These are phyloP conservation scores for Sarocladium strictum DNA, from an alignment of 2,329 filamentous ascomycete genomes.

Conservation along the genomic window DNA sequence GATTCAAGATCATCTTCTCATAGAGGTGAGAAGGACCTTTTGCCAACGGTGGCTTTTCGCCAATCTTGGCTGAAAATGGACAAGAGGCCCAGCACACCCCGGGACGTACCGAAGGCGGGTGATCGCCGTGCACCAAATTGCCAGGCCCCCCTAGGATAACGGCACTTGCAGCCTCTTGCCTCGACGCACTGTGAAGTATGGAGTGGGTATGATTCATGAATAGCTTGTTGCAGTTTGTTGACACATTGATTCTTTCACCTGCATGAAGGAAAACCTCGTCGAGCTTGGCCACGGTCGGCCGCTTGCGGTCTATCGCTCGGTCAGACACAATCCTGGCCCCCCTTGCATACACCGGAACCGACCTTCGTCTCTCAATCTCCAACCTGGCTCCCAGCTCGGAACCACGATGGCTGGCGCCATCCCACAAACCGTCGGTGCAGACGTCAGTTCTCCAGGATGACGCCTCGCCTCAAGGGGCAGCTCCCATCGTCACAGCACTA, in stretches of 20 bases:
- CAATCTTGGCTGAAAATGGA: neutral
- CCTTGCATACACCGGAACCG: constrained; percentile 1
- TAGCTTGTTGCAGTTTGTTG: neutral
- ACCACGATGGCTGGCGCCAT: too few relatives aligned
- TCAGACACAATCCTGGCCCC: neutral
- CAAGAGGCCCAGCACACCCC: neutral
- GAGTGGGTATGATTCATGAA: neutral
- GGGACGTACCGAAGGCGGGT: constrained; percentile 1
- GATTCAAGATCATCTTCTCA: too few relatives aligned
- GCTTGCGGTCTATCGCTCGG: neutral
- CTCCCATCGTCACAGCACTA: too few relatives aligned
- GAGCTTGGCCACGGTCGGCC: neutral
- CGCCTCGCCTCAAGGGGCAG: too few relatives aligned
- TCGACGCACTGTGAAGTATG: neutral
- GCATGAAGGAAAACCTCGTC: neutral
- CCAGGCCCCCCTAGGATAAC: neutral
- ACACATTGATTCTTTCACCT: neutral
- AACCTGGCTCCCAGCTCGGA: too few relatives aligned
- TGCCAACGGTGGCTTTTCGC: neutral
- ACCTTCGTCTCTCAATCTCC: too few relatives aligned
- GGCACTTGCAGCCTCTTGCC: neutral
- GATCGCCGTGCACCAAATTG: constrained; percentile 1
- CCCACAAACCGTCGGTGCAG: too few relatives aligned
- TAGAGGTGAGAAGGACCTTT: too few relatives aligned
- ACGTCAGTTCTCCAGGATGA: too few relatives aligned